Base-by-base conservation (phyloP, 2,329 filamentous ascomycete genomes). In the Cytospora mali region DNA sequence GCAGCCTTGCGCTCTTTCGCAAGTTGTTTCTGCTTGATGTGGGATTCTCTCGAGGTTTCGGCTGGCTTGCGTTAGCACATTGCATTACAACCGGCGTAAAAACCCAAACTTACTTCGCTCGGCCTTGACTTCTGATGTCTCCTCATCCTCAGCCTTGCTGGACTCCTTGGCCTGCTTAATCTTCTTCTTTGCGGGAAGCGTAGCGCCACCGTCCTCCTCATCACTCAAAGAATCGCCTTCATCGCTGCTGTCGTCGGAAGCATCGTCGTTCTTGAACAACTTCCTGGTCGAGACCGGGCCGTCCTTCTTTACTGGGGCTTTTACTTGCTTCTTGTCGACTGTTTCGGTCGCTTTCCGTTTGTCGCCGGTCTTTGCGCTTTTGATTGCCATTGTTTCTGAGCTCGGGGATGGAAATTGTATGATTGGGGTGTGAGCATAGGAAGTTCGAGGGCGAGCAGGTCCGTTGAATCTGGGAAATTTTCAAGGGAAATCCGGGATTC, bases 21-120 rank as follows among this genome's bases (percentile, higher is more conserved):
- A 56, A 97, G 81, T 66, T 89, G 89, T 77, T 94, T 97, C 78
- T 99, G 95, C 76, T 97, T 97, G 55, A 88, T 88, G 75, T 98
- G 95, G 25, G 93, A 88, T 81, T 99, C 95, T 73, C 88, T 89
- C 10, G 91, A 92, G 64, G 83, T 91, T 75, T 86, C 79, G 56
- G 76, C 88, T 87, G 64, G 16, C 31, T 16, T 64, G 58, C 13
- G 62, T 66, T 46, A 66, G 57, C 18, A 50, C 11, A 23, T 16
- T 10, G 50, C 49, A 29, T 16, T 14, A 42, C 13, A 6, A 7
- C 21, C 7, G 27, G 42, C 25, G 25, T 6, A 21, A 6, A 39
- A 18, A 21, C 29, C 55, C 46, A 46, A 68, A 72, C 77, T 62
- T 69, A 80, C 77, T 74, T 71, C 72, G 75, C 68, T 83, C 79